Percentiles rank a stretch among this genome's conserved stretches.
Evolutionary conservation across 306 rosid genomes (phyloP).

Genomic region (Senna siamea): DNA sequence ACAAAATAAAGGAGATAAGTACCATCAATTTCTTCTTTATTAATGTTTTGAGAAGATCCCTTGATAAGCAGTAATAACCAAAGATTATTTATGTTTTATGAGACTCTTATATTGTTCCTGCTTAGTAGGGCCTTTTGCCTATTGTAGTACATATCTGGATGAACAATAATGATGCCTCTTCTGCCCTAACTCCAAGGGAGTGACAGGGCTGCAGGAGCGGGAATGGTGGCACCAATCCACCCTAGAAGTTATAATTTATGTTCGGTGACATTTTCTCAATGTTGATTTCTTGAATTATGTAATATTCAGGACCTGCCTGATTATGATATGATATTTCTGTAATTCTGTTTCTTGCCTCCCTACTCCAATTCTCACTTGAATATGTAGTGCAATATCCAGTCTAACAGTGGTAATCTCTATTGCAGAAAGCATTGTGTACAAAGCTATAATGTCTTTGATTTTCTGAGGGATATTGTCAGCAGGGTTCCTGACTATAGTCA

Average conservation of each 20-base stretch:
- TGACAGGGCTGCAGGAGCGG: neutral
- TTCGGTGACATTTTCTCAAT: neutral
- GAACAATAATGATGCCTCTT: no score
- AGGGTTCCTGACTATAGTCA: constrained; percentile 94
- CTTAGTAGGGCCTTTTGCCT: neutral
- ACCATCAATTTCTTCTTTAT: neutral
- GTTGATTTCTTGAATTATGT: neutral
- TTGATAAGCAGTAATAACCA: neutral
- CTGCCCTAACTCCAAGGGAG: no score
- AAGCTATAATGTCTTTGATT: constrained; percentile 91
- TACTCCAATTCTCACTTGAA: neutral
- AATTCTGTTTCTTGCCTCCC: constrained; percentile 17
- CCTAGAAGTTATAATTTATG: neutral
- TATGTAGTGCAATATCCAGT: constrained; percentile 6
- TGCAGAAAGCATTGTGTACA: constrained; percentile 98
- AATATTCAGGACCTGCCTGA: neutral
- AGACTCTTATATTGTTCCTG: neutral
- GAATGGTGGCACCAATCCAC: neutral
- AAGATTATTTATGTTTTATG: neutral
- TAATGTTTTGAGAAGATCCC: neutral
- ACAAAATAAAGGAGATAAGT: neutral
- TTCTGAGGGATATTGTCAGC: constrained; percentile 85
- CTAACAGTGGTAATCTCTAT: constrained; percentile 32
- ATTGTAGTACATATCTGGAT: neutral
- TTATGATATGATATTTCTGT: neutral